Evolutionary conservation across 257 asterid genomes (phyloP).

Genomic region (Solanum sejunctum): DNA sequence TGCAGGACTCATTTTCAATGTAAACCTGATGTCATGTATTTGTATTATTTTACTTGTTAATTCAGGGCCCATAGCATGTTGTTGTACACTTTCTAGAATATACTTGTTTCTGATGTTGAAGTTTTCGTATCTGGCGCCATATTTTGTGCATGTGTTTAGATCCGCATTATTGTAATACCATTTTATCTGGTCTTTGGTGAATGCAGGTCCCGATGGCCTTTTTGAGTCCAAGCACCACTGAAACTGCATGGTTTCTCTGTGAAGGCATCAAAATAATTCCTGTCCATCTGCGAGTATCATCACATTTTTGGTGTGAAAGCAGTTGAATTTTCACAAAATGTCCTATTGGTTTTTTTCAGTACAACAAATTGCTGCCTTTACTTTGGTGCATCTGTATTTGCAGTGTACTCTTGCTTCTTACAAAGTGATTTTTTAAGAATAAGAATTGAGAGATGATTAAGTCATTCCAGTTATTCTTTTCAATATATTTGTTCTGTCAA

Average conservation of each 20-base stretch:
- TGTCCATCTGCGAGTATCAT: background rate
- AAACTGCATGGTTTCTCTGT: background rate
- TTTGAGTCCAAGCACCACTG: conserved; percentile 46
- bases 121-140: background rate
- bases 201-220: conserved; percentile 85
- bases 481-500: background rate
- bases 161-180: background rate
- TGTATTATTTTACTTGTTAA: background rate
- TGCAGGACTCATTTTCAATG: background rate
- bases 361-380: background rate
- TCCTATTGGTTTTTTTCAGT: background rate
- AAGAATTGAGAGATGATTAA: background rate
- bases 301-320: conserved; percentile 2
- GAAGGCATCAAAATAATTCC: background rate
- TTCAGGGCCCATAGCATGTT: background rate
- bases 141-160: background rate
- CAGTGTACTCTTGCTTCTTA: background rate
- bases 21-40: background rate
- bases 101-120: background rate
- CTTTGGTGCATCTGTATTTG: background rate
- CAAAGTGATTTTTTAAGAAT: background rate
- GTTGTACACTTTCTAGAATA: background rate
- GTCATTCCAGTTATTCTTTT: background rate
- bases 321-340: background rate
- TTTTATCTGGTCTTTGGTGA: background rate